These are phyloP conservation scores for Picea glauca DNA, from an alignment of 75 land plant species.

Conservation along the genomic window DNA sequence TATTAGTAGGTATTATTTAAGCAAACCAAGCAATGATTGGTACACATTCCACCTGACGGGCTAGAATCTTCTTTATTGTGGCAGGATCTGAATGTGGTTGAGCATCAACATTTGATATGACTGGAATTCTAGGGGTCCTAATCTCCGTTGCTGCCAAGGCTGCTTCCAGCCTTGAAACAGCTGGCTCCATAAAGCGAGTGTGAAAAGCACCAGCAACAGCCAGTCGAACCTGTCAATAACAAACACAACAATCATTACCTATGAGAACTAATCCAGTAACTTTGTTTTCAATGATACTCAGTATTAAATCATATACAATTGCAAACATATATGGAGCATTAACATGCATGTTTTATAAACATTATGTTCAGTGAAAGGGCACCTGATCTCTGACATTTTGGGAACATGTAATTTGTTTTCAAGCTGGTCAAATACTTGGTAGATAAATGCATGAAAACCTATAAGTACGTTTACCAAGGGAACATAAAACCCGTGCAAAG, in stretches of 20 bases:
- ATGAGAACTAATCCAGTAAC: background rate
- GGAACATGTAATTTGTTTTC: no score
- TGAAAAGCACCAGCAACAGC: conserved; percentile 99
- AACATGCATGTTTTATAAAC: conserved; percentile 3
- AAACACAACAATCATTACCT: conserved; percentile 1
- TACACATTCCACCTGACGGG: conserved; percentile 65
- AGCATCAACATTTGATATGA: conserved; percentile 98
- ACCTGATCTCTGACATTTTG: background rate
- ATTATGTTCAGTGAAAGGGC: background rate
- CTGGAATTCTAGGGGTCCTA: conserved; percentile 89
- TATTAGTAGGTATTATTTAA: background rate
- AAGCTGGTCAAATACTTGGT: no score
- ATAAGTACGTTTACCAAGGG: no score
- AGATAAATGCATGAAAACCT: no score
- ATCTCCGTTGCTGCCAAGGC: conserved; percentile 84
- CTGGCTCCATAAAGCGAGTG: conserved; percentile 91
- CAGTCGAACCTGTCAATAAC: conserved; percentile 65
- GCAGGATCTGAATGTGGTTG: conserved; percentile 95
- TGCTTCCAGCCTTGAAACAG: conserved; percentile 94
- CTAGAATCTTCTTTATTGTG: conserved; percentile 79
- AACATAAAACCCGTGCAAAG: no score
- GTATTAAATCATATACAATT: background rate
- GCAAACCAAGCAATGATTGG: background rate
- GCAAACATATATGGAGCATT: background rate
- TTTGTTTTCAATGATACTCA: background rate